phyloP scores from a whole-genome alignment of 768 basidiomycete species.

The Amylocystis lapponica region DNA sequence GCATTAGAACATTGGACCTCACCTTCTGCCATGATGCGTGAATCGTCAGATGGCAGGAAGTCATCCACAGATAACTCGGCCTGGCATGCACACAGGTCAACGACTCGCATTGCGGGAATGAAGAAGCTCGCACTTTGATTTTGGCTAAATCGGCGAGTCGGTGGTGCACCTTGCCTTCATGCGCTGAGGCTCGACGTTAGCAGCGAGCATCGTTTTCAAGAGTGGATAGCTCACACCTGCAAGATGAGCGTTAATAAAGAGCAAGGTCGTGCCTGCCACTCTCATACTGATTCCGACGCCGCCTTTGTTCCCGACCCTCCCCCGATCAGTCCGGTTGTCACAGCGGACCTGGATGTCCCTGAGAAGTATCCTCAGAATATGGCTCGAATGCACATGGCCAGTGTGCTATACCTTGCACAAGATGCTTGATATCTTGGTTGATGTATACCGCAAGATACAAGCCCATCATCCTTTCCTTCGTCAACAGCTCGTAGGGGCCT shows the following conservation, averaged over 20 bases:
- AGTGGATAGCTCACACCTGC: constrained; percentile 45
- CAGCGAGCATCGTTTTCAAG: not conserved
- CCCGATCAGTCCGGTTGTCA: constrained; percentile 90
- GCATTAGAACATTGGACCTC: constrained; percentile 6
- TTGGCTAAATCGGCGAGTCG: constrained; percentile 84
- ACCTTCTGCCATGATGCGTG: constrained; percentile 70
- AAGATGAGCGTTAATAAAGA: constrained; percentile 90
- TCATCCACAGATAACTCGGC: constrained; percentile 73
- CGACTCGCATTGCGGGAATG: not conserved
- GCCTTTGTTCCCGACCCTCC: constrained; percentile 89
- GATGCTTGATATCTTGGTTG: constrained; percentile 59
- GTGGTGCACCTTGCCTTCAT: constrained; percentile 68
- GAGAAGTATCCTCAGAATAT: constrained; percentile 4
- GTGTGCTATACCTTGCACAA: constrained; percentile 47
- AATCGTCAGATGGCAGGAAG: constrained; percentile 62
- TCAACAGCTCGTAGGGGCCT: constrained; percentile 81
- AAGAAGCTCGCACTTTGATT: constrained; percentile 60
- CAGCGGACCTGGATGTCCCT: constrained; percentile 77
- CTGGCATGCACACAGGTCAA: constrained; percentile 28
- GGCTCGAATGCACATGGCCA: not conserved
- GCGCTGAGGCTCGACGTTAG: constrained; percentile 40
- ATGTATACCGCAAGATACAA: constrained; percentile 75
- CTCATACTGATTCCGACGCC: constrained; percentile 89
- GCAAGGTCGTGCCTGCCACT: constrained; percentile 71
- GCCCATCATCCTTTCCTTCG: constrained; percentile 91